Evolutionary conservation across 73 alveolate species (phyloP).

Genomic region (Stentor roeselii): DNA sequence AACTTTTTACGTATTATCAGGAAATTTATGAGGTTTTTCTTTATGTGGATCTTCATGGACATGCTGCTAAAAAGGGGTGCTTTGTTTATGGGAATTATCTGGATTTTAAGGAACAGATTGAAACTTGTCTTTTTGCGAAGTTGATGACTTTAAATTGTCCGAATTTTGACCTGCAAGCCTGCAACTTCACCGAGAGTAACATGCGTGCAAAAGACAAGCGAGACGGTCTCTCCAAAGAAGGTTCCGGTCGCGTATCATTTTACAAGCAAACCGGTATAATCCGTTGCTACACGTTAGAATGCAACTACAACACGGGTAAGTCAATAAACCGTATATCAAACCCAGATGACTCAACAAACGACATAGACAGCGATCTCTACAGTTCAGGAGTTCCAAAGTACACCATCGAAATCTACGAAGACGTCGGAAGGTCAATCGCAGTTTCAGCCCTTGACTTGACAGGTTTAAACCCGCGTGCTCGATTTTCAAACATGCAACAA

Average conservation of each 20-base stretch:
- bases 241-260: conserved; percentile 58
- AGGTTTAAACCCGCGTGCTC: conserved; percentile 55
- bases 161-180: conserved; percentile 62
- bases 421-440: conserved; percentile 52
- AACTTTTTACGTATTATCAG: conserved; percentile 15
- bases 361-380: not conserved
- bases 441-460: conserved; percentile 46
- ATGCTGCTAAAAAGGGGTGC: conserved; percentile 61
- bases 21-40: conserved; percentile 32
- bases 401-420: conserved; percentile 53
- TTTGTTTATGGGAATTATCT: conserved; percentile 66
- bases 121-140: conserved; percentile 54
- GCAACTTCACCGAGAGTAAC: conserved; percentile 53
- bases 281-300: conserved; percentile 70
- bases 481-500: conserved; percentile 30
- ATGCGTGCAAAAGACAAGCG: conserved; percentile 54
- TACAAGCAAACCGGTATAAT: conserved; percentile 49
- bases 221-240: conserved; percentile 58
- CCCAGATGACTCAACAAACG: conserved; percentile 22
- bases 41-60: conserved; percentile 75
- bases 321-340: conserved; percentile 38
- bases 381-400: conserved; percentile 46
- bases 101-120: conserved; percentile 41
- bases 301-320: conserved; percentile 58
- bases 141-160: conserved; percentile 56